Evolutionary conservation across 2,329 filamentous ascomycete genomes (phyloP), one percentile per base, ranked within the genome.

Genomic region (Talaromyces pinophilus): DNA sequence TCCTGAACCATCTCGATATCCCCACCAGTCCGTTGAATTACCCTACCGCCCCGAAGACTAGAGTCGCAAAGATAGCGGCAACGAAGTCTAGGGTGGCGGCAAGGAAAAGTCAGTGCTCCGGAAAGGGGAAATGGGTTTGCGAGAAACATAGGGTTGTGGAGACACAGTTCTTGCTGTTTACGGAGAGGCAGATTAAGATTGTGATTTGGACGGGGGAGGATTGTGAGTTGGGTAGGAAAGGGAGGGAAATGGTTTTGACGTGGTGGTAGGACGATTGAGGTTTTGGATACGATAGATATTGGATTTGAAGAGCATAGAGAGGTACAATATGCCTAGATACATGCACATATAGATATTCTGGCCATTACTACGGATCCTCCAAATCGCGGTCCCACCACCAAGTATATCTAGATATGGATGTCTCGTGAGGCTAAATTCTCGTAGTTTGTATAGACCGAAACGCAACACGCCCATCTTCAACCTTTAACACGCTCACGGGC

Each of bases 131-230:
- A 25, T 63, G 60, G 40, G 65, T 67, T 5, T 67, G 65, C 44
- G 54, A 63, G 22, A 48, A 22, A 35, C 65, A 67, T 55, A 55
- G 65, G 19, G 54, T 67, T 17, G 54, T 60, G 4, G 46, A 60
- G 28, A 59, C 28, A 1, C 60, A 67, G 7, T 67, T 44, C 28
- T n/a, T 67, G 7, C 25, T 67, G 22, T 55, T 54, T 59, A 63
- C 65, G 4, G 65, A 67, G 22, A 44, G 65, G 5, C 65, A 67
- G 44, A 19, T 63, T 1, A 67, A 67, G 42, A 35, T 63, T 42
- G 35, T 67, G 30, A 60, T 67, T 30, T 67, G 65, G 65, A 67
- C 65, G 5, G 42, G 28, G 35, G 65, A 67, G 44, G 65, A 67
- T 63, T 28, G 22, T 2, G 17, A 63, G 44, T 54, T 63, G 61